Base-by-base conservation (phyloP, 2,329 filamentous ascomycete genomes). In the Aspergillus pseudoviridinutans region DNA sequence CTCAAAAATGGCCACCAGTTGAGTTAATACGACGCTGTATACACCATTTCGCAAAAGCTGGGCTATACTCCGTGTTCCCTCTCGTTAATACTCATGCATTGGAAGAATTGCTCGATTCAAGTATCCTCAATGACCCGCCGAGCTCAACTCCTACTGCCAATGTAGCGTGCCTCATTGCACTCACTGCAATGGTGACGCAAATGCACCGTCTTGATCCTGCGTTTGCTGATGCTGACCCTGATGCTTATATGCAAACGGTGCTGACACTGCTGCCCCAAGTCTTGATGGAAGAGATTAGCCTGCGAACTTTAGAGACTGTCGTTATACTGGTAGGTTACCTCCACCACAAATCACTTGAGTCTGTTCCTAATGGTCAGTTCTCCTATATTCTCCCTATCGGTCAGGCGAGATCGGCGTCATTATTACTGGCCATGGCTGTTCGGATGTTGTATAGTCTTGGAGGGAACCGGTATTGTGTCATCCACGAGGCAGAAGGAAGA, bases 51-150 rank as follows among this genome's bases (percentile, higher is more conserved):
- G 42, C 54, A 1, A 60, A 25, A 22, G 62, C 58, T 38, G 59
- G 62, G 4, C 58, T 69, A 6, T 69, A 68, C 50, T 66, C 65
- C 2, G 57, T 68, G 17, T 68, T 68, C 24, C 67, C 66, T 0
- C 55, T 67, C 44, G 62, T 59, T 14, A 61, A 68, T 14, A 32
- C 29, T 32, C 4, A 32, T 12, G 29, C 24, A 50, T 55, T 9
- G 57, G 62, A 35, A 57, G 46, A 62, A 28, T 51, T 65, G 2
- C 54, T 66, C 8, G 49, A 61, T 12, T 54, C 57, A 17, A 46
- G 59, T 53, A 50, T 61, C 3, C 46, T 65, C 17, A 56, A 59
- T 3, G 49, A 56, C 25, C 58, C 59, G 7, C 29, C 61, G 7
- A 25, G 56, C n/a, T 51, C 50, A 5, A 55, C 49, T 14, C 57